Conservation (phyloP, 257 asterid genomes). For the Solanum chmielewskii region DNA sequence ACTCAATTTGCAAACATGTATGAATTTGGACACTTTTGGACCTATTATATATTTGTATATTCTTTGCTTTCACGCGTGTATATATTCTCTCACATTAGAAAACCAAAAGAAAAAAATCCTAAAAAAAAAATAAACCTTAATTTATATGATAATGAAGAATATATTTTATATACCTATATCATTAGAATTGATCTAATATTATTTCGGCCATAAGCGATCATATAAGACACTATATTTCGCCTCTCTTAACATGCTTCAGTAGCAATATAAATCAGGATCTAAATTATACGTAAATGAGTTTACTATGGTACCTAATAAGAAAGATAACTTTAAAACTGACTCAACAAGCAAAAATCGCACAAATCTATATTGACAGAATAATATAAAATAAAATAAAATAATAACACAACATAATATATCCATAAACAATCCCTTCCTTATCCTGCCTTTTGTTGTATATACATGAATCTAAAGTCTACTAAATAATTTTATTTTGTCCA, state of each 20-base stretch:
- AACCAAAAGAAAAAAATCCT: neutral
- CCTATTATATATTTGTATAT: neutral
- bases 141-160: neutral
- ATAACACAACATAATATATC: neutral
- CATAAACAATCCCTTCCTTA: neutral
- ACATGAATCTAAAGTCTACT: neutral
- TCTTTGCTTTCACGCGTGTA: neutral
- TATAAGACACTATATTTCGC: neutral
- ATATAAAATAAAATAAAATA: neutral
- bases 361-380: neutral
- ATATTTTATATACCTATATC: neutral
- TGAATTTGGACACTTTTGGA: neutral
- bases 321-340: neutral
- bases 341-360: accelerated
- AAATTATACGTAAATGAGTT: accelerated
- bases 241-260: neutral
- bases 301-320: accelerated
- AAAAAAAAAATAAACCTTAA: neutral
- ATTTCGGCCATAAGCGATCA: accelerated
- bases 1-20: neutral
- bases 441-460: neutral
- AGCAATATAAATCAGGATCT: neutral
- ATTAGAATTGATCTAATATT: neutral
- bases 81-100: neutral
- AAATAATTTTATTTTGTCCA: neutral